phyloP scores from a whole-genome alignment of 2,329 filamentous ascomycete species.

The Byssothecium circinans region DNA sequence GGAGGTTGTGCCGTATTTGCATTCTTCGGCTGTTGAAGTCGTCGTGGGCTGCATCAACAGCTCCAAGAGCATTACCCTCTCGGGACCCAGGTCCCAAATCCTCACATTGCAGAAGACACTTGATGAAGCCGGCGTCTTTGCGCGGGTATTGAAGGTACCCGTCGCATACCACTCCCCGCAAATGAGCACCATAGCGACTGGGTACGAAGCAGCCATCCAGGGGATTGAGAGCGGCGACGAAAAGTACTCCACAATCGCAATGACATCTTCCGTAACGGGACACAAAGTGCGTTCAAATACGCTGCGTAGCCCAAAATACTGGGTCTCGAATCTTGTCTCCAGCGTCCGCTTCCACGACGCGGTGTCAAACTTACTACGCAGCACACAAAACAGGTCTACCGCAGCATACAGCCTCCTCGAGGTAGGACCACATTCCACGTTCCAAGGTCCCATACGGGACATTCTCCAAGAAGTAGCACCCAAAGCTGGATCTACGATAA shows the following conservation, averaged over 20 bases:
- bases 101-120: constrained; percentile 30
- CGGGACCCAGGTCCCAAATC: constrained; percentile 44
- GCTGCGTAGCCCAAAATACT: constrained; percentile 31
- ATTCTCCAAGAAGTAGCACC: neutral
- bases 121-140: constrained; percentile 41
- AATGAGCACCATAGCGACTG: constrained; percentile 35
- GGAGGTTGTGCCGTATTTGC: neutral
- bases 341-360: constrained; percentile 7
- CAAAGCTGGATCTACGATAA: neutral
- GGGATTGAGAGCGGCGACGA: neutral
- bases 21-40: neutral
- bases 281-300: neutral
- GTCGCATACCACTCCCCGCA: constrained; percentile 49
- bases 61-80: constrained; percentile 45
- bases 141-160: constrained; percentile 42
- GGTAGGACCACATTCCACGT: constrained; percentile 35
- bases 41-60: constrained; percentile 32
- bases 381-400: neutral
- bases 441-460: constrained; percentile 25
- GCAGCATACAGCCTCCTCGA: constrained; percentile 28
- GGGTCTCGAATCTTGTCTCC: constrained; percentile 41
- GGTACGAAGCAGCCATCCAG: constrained; percentile 20
- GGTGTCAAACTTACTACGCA: constrained; percentile 7
- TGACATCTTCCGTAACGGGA: constrained; percentile 5
- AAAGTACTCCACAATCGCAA: neutral